phyloP scores from a whole-genome alignment of 176 grass and related monocot genomes.

The Thalia dealbata region DNA sequence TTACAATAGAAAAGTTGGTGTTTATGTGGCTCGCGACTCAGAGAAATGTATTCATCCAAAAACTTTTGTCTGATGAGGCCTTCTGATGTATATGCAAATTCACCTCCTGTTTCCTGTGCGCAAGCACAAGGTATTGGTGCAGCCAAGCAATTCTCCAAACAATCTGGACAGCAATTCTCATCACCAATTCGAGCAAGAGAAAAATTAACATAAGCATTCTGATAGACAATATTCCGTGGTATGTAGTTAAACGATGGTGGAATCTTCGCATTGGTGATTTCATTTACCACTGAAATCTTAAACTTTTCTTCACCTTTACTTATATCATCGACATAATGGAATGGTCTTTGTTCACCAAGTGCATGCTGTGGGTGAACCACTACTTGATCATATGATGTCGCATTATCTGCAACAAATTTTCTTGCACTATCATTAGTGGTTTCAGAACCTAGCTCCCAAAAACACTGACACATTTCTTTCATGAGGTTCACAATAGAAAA shows the following conservation, averaged over 20 bases:
- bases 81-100: conserved; percentile 50
- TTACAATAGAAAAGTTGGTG: conserved; percentile 40
- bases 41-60: conserved; percentile 49
- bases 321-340: conserved; percentile 60
- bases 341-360: conserved; percentile 24
- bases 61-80: conserved; percentile 50
- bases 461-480: conserved; percentile 59
- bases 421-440: conserved; percentile 26
- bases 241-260: conserved; percentile 55
- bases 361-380: conserved; percentile 32
- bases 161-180: conserved; percentile 62
- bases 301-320: conserved; percentile 53
- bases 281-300: conserved; percentile 54
- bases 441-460: conserved; percentile 35
- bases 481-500: conserved; percentile 59
- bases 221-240: conserved; percentile 40
- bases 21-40: conserved; percentile 33
- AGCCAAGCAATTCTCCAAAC: conserved; percentile 53
- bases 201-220: conserved; percentile 49
- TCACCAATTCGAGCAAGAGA: conserved; percentile 60
- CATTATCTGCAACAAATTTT: conserved; percentile 23
- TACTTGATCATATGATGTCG: conserved; percentile 20
- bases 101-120: conserved; percentile 38
- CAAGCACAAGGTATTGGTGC: conserved; percentile 53
- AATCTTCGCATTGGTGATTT: conserved; percentile 37